Evolutionary conservation across 2,329 filamentous ascomycete species (phyloP), one percentile per base, ranked within the genome.

Genomic region (Sclerotinia subarctica): DNA sequence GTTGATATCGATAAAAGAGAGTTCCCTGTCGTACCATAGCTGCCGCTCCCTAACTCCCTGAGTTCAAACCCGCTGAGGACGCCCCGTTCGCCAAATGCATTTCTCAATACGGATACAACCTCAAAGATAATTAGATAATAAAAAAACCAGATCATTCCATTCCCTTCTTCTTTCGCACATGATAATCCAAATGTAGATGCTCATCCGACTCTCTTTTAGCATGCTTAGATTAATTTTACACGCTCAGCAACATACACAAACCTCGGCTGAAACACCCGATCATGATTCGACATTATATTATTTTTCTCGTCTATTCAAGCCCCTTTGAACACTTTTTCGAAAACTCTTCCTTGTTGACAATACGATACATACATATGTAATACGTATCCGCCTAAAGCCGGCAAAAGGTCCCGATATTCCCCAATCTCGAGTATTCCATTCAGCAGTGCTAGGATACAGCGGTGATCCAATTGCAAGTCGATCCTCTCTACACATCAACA

Each of bases 131-230:
- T 62, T 11, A 44, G 44, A 17, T 10, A 1, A 15, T n/a, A 17
- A 15, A 29, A 60, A 32, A 13, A 35, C 49, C 58, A 24, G 17
- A 60, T 60, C 24, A 21, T 38, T 51, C 46, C 46, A 51, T 38
- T 51, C 4, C 21, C 58, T 62, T 62, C 58, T 62, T 51, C 58
- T 62, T 62, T 51, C 13, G 59, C 51, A 62, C 59, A 51, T 62
- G 29, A 24, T 26, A 10, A 38, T 51, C 59, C 46, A 51, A 26
- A 62, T 51, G 46, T 26, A 51, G 59, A 24, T 32, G 35, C 46
- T 62, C 59, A 5, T 62, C 46, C 59, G 46, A 19, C 5, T 65
- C 52, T 26, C 29, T 26, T 58, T 35, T 35, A n/a, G 26, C 13
- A 47, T 47, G 42, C 63, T 1, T 35, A 35, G 35, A 35, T 35